Evolutionary conservation across 164 flowering plant genomes (phyloP), one percentile per base, ranked within the genome.

Genomic region (Buxus sempervirens): DNA sequence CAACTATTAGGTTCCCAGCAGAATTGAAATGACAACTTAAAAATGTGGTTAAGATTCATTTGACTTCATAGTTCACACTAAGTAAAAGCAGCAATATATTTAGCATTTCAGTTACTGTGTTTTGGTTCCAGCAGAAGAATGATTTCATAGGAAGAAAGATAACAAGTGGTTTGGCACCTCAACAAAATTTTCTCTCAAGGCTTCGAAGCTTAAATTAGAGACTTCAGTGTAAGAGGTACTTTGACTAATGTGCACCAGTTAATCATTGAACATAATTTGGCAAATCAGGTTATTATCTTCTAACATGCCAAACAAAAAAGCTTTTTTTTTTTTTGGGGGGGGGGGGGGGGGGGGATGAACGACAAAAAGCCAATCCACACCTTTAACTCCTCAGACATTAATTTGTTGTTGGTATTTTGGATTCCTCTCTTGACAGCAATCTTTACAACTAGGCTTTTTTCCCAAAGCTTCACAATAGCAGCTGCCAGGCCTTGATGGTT

Each of bases 351-450:
- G n/a, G n/a, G n/a, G n/a, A n/a, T n/a, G n/a, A n/a, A n/a, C n/a
- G n/a, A 42, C 48, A 1, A 58, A 32, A 32, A 32, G 7, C 3
- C 7, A 32, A 54, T 5, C 18, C 61, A 27, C 22, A 90, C 99
- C 97, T 87, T 88, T 42, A 96, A 22, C 81, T 96, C 99, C 68
- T 96, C 98, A 41, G 99, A 84, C 99, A 96, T 96, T 36, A 96
- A 66, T 74, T 93, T 87, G 84, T 96, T 96, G 75, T 96, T 96
- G 13, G 98, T 96, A 70, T 96, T 96, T 81, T 93, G 97, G 65
- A 93, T 91, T 70, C 99, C 99, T 61, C 90, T 85, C 76, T 96
- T 96, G 51, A 96, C 89, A 76, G 99, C 99, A 81, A 96, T 88
- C 76, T 92, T 96, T 54, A 73, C 99, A 66, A 96, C 84, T 51